Percentiles rank a stretch among this genome's conserved stretches.
Evolutionary conservation across 148 eudicot species (phyloP).

Genomic region (Tetragonia tetragonoides): DNA sequence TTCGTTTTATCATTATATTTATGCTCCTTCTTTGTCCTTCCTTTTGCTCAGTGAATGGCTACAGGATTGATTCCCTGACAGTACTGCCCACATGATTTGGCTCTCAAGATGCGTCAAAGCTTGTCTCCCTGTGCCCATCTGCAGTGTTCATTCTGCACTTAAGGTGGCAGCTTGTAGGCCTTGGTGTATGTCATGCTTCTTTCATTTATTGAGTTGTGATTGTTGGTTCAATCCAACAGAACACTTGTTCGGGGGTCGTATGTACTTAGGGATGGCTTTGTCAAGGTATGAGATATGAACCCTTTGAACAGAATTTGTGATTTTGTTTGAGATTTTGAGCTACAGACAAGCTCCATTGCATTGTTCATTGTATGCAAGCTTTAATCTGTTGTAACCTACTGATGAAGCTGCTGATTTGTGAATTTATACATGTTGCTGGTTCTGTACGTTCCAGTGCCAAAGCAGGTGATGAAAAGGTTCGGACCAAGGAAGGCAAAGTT

Average conservation of each 20-base stretch:
- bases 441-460: slow-evolving; percentile 37
- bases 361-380: neutral
- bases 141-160: slow-evolving; percentile 52
- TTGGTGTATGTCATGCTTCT: neutral
- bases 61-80: slow-evolving; percentile 90
- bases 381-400: neutral
- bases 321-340: neutral
- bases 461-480: slow-evolving; percentile 34
- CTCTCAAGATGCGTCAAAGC: slow-evolving; percentile 83
- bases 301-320: neutral
- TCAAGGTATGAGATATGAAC: slow-evolving; percentile 57
- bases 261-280: slow-evolving; percentile 70
- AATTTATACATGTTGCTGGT: slow-evolving; percentile 12
- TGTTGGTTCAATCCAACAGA: slow-evolving; percentile 61
- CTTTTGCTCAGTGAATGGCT: slow-evolving; percentile 22
- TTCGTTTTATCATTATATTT: neutral
- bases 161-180: slow-evolving; percentile 49
- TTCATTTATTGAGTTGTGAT: neutral
- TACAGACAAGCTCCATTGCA: neutral
- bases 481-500: slow-evolving; percentile 41
- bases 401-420: slow-evolving; percentile 3
- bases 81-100: slow-evolving; percentile 74
- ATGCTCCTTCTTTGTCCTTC: neutral
- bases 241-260: slow-evolving; percentile 80
- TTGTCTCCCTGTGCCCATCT: slow-evolving; percentile 75